A percentile compares a stretch with the other conserved stretches of the same genome.
phyloP scores from a whole-genome alignment of 169 alveolate species.

The Condylostoma magnum region DNA sequence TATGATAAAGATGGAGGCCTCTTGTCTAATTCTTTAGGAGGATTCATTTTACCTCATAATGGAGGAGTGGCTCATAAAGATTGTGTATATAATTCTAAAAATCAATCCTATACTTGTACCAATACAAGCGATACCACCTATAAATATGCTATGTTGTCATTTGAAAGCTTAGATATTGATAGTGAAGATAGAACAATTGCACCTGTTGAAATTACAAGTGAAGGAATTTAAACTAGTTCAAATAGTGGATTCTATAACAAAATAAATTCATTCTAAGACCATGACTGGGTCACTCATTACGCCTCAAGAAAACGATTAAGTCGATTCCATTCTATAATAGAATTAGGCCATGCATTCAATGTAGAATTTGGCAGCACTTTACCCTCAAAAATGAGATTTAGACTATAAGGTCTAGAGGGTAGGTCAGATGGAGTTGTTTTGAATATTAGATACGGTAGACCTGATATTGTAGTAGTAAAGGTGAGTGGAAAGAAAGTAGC shows the following conservation, averaged over 20 bases:
- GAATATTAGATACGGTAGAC: slow-evolving; percentile 25
- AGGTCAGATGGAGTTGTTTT: not conserved
- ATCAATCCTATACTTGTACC: slow-evolving; percentile 20
- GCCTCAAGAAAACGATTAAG: slow-evolving; percentile 29
- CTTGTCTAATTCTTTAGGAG: not conserved
- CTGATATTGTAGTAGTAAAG: slow-evolving; percentile 27
- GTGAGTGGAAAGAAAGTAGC: slow-evolving; percentile 5
- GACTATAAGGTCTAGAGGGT: not conserved
- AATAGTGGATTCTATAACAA: slow-evolving; percentile 1
- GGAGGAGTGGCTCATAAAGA: not conserved
- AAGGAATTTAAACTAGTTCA: not conserved
- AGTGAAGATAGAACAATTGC: slow-evolving; percentile 19
- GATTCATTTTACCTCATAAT: not conserved
- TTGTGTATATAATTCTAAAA: not conserved
- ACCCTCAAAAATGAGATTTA: slow-evolving; percentile 30
- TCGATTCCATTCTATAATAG: slow-evolving; percentile 33
- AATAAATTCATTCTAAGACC: slow-evolving; percentile 49
- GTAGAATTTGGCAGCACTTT: slow-evolving; percentile 31
- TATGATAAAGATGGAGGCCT: slow-evolving; percentile 9
- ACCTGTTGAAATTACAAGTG: not conserved
- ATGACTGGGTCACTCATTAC: slow-evolving; percentile 52
- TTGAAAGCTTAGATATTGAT: slow-evolving; percentile 11
- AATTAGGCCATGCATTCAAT: slow-evolving; percentile 22
- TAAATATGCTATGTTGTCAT: not conserved
- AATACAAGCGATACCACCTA: not conserved